phyloP scores from a whole-genome alignment of 2,329 filamentous ascomycete species.

The Scytalidium sp. region DNA sequence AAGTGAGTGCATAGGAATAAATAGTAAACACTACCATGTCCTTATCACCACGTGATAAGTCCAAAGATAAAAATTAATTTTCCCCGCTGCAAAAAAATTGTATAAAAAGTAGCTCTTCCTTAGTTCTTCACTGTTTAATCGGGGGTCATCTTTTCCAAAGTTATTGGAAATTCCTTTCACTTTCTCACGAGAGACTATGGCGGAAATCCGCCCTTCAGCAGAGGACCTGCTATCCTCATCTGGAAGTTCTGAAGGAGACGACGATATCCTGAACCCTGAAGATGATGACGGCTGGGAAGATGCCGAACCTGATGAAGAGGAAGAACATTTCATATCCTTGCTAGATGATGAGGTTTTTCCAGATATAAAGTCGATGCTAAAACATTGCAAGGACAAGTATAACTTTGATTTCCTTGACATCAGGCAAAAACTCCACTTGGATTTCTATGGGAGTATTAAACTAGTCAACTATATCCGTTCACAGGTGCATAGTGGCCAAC shows the following conservation, averaged over 20 bases:
- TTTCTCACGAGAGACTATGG: slow-evolving; percentile 18
- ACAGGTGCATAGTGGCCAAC: slow-evolving; percentile 41
- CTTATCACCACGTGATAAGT: neutral
- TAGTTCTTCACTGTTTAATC: too few relatives aligned
- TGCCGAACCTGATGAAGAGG: slow-evolving; percentile 60
- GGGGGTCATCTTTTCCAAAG: too few relatives aligned
- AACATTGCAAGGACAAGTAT: slow-evolving; percentile 63
- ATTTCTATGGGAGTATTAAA: slow-evolving; percentile 72
- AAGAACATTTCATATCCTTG: slow-evolving; percentile 63
- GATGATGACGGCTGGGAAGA: slow-evolving; percentile 54
- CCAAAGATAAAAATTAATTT: neutral
- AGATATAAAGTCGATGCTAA: slow-evolving; percentile 62
- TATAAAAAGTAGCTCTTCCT: neutral
- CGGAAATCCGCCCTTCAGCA: slow-evolving; percentile 5
- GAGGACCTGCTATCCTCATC: slow-evolving; percentile 20
- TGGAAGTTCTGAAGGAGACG: slow-evolving; percentile 34
- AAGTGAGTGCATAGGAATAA: too few relatives aligned
- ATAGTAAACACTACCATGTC: neutral
- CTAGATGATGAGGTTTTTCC: slow-evolving; percentile 66
- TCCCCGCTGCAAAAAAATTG: neutral
- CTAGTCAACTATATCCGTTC: slow-evolving; percentile 66
- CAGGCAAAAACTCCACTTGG: slow-evolving; percentile 56
- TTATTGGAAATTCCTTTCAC: too few relatives aligned
- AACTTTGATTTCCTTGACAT: slow-evolving; percentile 64
- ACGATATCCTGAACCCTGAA: slow-evolving; percentile 36